Conservation (phyloP, 148 eudicot genomes). For the Limonium bicolor region DNA sequence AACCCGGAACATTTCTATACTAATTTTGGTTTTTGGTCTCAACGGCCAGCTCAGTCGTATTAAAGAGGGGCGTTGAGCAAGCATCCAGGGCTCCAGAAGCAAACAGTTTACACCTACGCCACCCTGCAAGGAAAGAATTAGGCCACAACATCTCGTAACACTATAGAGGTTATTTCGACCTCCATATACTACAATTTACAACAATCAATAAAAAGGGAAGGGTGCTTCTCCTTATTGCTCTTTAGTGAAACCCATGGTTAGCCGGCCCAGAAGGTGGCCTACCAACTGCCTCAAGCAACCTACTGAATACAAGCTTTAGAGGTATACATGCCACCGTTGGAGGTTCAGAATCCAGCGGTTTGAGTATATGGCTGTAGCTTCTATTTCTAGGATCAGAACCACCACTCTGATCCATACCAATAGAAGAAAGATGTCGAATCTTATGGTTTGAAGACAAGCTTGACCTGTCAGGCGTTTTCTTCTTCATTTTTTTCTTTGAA, state of each 20-base stretch:
- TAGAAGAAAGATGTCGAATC: slow-evolving; percentile 51
- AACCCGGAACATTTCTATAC: no score
- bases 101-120: no score
- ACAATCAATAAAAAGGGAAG: slow-evolving; percentile 21
- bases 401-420: slow-evolving; percentile 37
- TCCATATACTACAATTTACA: slow-evolving; percentile 32
- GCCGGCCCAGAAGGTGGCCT: slow-evolving; percentile 47
- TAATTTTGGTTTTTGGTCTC: no score
- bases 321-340: slow-evolving; percentile 82
- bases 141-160: slow-evolving; percentile 2
- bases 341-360: slow-evolving; percentile 32
- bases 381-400: slow-evolving; percentile 16
- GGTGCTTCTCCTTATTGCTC: slow-evolving; percentile 22
- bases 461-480: slow-evolving; percentile 28
- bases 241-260: slow-evolving; percentile 15
- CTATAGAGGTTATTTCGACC: no score
- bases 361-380: slow-evolving; percentile 30
- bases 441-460: slow-evolving; percentile 51
- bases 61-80: no score
- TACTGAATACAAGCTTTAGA: slow-evolving; percentile 75
- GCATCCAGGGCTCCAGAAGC: no score
- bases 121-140: no score
- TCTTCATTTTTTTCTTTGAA: slow-evolving; percentile 23
- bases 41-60: no score
- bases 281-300: slow-evolving; percentile 73